phyloP scores from a whole-genome alignment of 2,329 filamentous ascomycete genomes.

The Phaeosphaeriaceae sp. region DNA sequence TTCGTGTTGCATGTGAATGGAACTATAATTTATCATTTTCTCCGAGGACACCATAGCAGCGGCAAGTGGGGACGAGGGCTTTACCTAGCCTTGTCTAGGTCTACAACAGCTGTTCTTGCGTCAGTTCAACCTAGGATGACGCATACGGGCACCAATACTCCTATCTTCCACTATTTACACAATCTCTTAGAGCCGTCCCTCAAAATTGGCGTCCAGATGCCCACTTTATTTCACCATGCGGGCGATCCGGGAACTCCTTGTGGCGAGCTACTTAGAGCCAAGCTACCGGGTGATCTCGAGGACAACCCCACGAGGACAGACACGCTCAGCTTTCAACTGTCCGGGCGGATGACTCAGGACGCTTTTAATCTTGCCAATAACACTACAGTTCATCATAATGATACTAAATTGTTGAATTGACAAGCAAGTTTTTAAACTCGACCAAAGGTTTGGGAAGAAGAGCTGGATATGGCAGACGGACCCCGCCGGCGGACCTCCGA shows the following conservation, averaged over 20 bases:
- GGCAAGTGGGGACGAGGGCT: too few species aligned
- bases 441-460: background rate
- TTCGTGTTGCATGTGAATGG: too few species aligned
- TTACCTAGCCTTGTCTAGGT: too few species aligned
- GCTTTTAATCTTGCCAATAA: too few species aligned
- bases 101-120: conserved; percentile 6
- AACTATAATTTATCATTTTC: too few species aligned
- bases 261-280: background rate
- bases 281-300: background rate
- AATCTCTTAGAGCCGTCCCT: background rate
- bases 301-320: background rate
- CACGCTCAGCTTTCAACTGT: background rate
- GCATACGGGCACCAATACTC: background rate
- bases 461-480: conserved; percentile 3
- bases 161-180: too few species aligned
- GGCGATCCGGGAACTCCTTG: conserved; percentile 1
- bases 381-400: too few species aligned
- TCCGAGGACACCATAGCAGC: too few species aligned
- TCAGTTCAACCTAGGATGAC: conserved; percentile 19
- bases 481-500: conserved; percentile 21
- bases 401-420: too few species aligned
- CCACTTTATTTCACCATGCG: background rate
- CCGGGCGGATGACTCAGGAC: too few species aligned
- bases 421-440: too few species aligned
- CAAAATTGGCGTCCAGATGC: background rate